phyloP scores from a whole-genome alignment of 495 filamentous ascomycete species.

The Pyronema omphalodes region DNA sequence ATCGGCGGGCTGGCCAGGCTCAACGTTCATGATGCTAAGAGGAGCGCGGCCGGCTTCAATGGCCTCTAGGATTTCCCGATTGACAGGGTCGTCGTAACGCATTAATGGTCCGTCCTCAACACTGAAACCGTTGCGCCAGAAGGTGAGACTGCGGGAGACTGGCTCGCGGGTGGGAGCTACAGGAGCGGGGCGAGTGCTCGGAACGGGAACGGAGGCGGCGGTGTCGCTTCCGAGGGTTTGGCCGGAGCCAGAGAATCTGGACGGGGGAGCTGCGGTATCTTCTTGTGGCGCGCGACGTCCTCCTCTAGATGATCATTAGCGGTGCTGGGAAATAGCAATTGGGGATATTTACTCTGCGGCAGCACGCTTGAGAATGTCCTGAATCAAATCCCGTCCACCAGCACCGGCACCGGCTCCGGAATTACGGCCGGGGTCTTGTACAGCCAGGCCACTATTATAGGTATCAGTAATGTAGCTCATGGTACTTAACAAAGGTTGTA shows the following conservation, averaged over 20 bases:
- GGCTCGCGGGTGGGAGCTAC: slow-evolving; percentile 34
- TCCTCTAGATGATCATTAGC: slow-evolving; percentile 10
- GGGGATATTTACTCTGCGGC: slow-evolving; percentile 37
- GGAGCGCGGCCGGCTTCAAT: slow-evolving; percentile 80
- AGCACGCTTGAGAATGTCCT: slow-evolving; percentile 69
- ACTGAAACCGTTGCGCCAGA: slow-evolving; percentile 89
- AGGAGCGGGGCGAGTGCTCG: slow-evolving; percentile 36
- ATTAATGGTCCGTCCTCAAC: slow-evolving; percentile 87
- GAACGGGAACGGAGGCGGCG: slow-evolving; percentile 51
- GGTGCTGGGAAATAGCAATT: neutral
- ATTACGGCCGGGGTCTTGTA: slow-evolving; percentile 59
- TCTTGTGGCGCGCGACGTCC: slow-evolving; percentile 20
- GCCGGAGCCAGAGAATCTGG: slow-evolving; percentile 61
- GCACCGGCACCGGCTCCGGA: slow-evolving; percentile 25
- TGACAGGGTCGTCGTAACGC: slow-evolving; percentile 72
- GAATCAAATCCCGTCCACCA: slow-evolving; percentile 42
- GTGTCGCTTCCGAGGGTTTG: slow-evolving; percentile 84
- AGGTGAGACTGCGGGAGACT: slow-evolving; percentile 51
- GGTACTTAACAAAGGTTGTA: neutral
- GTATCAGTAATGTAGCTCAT: slow-evolving; percentile 3
- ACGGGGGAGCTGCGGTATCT: slow-evolving; percentile 33
- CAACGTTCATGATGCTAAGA: slow-evolving; percentile 72
- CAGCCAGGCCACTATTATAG: slow-evolving; percentile 48
- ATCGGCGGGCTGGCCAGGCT: slow-evolving; percentile 68
- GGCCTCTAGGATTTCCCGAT: slow-evolving; percentile 59